Percentiles rank a stretch among this genome's conserved stretches.
phyloP scores from a whole-genome alignment of 345 rosid species.

The Barbarea vulgaris region DNA sequence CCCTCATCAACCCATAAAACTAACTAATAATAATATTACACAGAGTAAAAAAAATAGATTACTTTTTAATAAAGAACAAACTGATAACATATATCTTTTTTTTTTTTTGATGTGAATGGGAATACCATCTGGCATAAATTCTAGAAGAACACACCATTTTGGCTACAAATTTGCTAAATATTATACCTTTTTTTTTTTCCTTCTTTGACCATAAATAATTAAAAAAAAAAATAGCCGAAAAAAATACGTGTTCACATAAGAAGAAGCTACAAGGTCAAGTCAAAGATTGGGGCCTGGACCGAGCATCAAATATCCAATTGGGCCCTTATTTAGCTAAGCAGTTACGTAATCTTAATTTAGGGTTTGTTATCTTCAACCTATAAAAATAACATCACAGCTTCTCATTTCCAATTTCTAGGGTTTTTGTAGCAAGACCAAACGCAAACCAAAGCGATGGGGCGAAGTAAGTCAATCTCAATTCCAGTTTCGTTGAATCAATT shows the following conservation, averaged over 20 bases:
- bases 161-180: background rate
- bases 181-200: background rate
- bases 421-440: background rate
- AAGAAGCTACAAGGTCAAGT: constrained; percentile 17
- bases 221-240: background rate
- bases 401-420: constrained; percentile 20
- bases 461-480: constrained; percentile 31
- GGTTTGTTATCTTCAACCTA: background rate
- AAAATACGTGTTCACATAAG: constrained; percentile 3
- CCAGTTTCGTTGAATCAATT: background rate
- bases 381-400: background rate
- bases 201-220: background rate
- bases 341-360: constrained; percentile 25
- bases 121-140: background rate
- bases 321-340: constrained; percentile 29
- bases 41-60: background rate
- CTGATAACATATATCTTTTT: background rate
- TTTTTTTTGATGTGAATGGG: background rate
- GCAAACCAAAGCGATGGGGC: constrained; percentile 6
- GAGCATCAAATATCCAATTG: constrained; percentile 21
- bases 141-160: background rate
- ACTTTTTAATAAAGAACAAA: background rate
- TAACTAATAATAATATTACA: no score
- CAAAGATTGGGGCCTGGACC: constrained; percentile 25
- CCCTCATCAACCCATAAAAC: no score